Percentiles rank a stretch among this genome's conserved stretches.
Evolutionary conservation across 768 basidiomycete genomes (phyloP).

Genomic region (Mycena olivaceomarginata): DNA sequence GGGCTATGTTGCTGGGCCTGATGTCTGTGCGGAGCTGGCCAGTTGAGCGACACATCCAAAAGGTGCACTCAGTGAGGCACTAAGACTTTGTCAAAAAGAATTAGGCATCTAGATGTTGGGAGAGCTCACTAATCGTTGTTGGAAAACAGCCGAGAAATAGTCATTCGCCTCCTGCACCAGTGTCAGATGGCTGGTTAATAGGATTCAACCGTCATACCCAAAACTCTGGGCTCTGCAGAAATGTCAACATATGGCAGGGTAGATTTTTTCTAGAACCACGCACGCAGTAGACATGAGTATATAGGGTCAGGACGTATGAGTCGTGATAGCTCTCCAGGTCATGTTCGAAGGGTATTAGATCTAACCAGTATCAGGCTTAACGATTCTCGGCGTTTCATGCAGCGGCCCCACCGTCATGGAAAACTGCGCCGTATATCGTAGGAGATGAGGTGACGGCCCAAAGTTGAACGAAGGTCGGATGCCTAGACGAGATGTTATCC

Average conservation of each 20-base stretch:
- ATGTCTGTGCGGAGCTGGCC: slow-evolving; percentile 5
- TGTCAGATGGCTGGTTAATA: neutral
- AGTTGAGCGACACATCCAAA: neutral
- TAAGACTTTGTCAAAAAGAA: neutral
- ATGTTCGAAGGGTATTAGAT: slow-evolving; percentile 2
- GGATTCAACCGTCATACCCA: neutral
- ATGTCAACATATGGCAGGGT: neutral
- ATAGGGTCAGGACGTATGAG: neutral
- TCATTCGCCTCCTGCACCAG: neutral
- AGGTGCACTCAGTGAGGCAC: neutral
- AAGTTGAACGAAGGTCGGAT: slow-evolving; percentile 9
- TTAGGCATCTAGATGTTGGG: neutral
- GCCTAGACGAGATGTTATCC: neutral
- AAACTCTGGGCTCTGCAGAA: neutral
- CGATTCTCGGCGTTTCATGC: neutral
- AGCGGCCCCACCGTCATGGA: neutral
- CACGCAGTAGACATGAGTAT: slow-evolving; percentile 8
- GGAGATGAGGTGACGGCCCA: neutral
- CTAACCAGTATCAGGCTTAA: neutral
- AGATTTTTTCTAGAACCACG: neutral
- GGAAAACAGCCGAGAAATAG: neutral
- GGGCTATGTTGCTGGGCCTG: neutral
- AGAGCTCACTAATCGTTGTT: neutral
- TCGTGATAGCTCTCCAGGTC: neutral
- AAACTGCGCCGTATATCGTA: neutral